These are phyloP conservation scores for Plasmopara viticola DNA, from an alignment of 352 stramenopile genomes.

Conservation along the genomic window DNA sequence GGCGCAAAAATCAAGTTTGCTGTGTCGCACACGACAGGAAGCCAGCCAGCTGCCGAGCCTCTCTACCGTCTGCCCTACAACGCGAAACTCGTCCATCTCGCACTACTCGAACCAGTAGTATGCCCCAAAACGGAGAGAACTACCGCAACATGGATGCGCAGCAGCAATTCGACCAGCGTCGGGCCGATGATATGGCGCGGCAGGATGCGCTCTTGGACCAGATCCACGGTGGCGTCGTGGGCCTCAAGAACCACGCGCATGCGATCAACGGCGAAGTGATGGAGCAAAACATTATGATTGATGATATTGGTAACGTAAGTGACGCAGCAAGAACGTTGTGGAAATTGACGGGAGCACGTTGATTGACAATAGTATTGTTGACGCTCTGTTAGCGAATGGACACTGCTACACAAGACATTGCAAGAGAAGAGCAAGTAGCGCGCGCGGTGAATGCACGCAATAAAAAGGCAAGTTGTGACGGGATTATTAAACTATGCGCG, in stretches of 20 bases:
- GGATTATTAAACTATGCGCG: no score
- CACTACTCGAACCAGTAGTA: conserved; percentile 2
- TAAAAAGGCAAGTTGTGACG: conserved; percentile 40
- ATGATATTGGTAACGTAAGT: conserved; percentile 65
- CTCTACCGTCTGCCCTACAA: conserved; percentile 25
- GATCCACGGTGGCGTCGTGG: conserved; percentile 69
- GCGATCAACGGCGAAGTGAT: conserved; percentile 82
- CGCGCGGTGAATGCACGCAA: conserved; percentile 64
- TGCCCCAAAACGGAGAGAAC: conserved; percentile 32
- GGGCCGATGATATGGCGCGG: conserved; percentile 41
- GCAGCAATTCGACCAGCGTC: conserved; percentile 57
- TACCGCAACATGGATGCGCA: conserved; percentile 64
- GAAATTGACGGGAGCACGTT: conserved; percentile 2
- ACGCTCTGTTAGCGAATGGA: conserved; percentile 51
- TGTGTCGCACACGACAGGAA: conserved; percentile 7
- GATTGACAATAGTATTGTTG: conserved; percentile 11
- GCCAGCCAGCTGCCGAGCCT: conserved; percentile 26
- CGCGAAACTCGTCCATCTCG: conserved; percentile 17
- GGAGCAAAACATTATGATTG: conserved; percentile 78
- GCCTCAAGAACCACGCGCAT: conserved; percentile 75
- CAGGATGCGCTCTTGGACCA: conserved; percentile 75
- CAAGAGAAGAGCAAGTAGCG: conserved; percentile 48
- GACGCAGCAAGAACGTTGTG: background rate
- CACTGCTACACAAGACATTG: conserved; percentile 49
- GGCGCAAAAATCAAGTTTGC: no score